These are phyloP conservation scores for Phaeosphaeria sp. DNA, from an alignment of 2,329 filamentous ascomycete genomes.

Conservation along the genomic window DNA sequence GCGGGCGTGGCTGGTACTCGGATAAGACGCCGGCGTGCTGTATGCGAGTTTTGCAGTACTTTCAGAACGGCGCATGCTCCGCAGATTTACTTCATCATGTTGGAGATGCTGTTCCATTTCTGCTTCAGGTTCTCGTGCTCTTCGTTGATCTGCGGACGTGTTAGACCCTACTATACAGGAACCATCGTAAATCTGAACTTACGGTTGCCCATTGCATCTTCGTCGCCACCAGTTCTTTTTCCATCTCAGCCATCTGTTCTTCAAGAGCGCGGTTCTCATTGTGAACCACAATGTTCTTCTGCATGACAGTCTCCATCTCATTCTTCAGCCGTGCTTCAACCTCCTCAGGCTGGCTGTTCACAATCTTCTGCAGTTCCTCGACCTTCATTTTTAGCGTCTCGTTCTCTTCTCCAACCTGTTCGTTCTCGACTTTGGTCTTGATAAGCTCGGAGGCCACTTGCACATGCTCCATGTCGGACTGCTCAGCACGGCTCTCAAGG, in stretches of 20 bases:
- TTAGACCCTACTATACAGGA: constrained; percentile 19
- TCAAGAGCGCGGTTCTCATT: constrained; percentile 89
- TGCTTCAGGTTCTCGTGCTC: constrained; percentile 58
- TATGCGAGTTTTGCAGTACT: constrained; percentile 31
- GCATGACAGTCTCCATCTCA: constrained; percentile 92
- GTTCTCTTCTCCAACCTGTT: constrained; percentile 86
- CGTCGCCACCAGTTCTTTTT: constrained; percentile 87
- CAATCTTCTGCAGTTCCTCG: constrained; percentile 81
- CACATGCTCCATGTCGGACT: constrained; percentile 88
- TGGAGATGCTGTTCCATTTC: constrained; percentile 56
- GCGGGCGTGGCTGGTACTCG: constrained; percentile 30
- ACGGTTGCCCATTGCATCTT: constrained; percentile 98
- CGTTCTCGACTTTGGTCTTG: constrained; percentile 90
- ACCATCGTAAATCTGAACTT: constrained; percentile 49
- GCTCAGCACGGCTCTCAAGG: constrained; percentile 86
- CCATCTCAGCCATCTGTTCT: constrained; percentile 89
- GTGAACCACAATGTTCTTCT: constrained; percentile 89
- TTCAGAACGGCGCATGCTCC: constrained; percentile 16
- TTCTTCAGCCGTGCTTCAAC: constrained; percentile 81
- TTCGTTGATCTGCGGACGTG: constrained; percentile 50
- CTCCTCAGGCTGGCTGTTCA: constrained; percentile 88
- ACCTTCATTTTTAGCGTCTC: constrained; percentile 87
- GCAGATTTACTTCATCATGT: constrained; percentile 50
- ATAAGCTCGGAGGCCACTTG: constrained; percentile 90
- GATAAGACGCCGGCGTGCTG: constrained; percentile 28